Base-by-base conservation (phyloP, 2,329 filamentous ascomycete genomes). In the Penicillium italicum region DNA sequence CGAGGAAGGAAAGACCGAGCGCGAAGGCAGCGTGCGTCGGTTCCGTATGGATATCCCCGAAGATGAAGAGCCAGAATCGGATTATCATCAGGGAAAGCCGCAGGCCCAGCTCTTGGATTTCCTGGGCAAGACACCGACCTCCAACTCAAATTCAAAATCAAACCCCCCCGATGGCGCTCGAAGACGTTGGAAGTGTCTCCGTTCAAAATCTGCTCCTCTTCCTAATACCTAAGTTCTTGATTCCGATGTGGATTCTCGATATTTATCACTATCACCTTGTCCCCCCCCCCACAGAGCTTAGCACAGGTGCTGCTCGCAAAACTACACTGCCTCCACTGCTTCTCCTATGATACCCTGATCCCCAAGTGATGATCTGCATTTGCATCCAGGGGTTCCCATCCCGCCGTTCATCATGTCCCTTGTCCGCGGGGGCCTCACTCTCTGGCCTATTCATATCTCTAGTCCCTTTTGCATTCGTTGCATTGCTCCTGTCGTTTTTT, bases 11-110 rank as follows among this genome's bases (percentile, higher is more conserved):
- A 73, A 73, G 42, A 66, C 64, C 2, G 68, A 69, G 40, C 73
- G 76, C n/a, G 75, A 75, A 50, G 75, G 75, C 4, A 78, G 76
- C 30, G 75, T 78, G 10, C 66, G 76, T n/a, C 66, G 76, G 28
- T 77, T 78, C 57, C 66, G 76, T 18, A 74, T 78, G 73, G 74
- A 76, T 63, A 53, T 77, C 5, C 69, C 73, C 9, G 72, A 74
- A 5, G 72, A 75, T 10, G 66, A 67, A 16, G 58, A 61, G 14
- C 38, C 58, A 10, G 51, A 52, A 20, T 3, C 28, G 6, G 28
- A n/a, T 37, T 52, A 40, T 6, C 37, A 40, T 7, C 42, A 20
- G 8, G 53, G 36, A 9, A 56, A 56, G 22, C 18, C 51, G 7
- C 49, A 62, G 18, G n/a, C 42, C 2, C 59, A 62, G 28, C 44